Percentiles rank a stretch among this genome's conserved stretches.
Evolutionary conservation across 2,329 filamentous ascomycete genomes (phyloP).

Genomic region (Xylariaceae sp.): DNA sequence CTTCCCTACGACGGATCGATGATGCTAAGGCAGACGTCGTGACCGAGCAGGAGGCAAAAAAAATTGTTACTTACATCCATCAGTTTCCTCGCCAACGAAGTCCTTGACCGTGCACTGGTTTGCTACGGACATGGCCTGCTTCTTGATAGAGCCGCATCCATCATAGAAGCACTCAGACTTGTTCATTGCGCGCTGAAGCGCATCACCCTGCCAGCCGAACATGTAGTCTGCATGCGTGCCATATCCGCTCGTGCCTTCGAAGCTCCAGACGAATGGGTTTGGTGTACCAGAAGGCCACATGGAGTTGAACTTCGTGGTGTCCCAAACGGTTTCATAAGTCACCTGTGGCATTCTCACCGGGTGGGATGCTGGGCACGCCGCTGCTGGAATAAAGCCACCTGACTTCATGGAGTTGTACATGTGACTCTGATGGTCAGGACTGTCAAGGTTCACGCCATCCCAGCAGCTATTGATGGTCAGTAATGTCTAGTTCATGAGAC

Average conservation of each 20-base stretch:
- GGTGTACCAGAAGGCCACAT: slow-evolving; percentile 35
- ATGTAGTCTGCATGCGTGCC: slow-evolving; percentile 38
- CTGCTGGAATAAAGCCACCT: slow-evolving; percentile 20
- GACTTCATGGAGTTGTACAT: slow-evolving; percentile 29
- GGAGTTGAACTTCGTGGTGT: slow-evolving; percentile 40
- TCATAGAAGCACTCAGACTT: slow-evolving; percentile 42
- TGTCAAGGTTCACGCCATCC: slow-evolving; percentile 44
- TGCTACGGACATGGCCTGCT: slow-evolving; percentile 30
- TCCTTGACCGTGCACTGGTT: slow-evolving; percentile 33
- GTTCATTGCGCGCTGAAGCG: slow-evolving; percentile 35
- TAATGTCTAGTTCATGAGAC: background rate
- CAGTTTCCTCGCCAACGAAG: slow-evolving; percentile 29
- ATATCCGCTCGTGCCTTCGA: slow-evolving; percentile 33
- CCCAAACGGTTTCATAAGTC: slow-evolving; percentile 45
- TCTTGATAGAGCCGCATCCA: slow-evolving; percentile 33
- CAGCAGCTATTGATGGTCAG: slow-evolving; percentile 35
- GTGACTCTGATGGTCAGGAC: slow-evolving; percentile 22
- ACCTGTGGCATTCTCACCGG: slow-evolving; percentile 43
- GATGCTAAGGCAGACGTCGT: background rate
- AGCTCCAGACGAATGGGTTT: slow-evolving; percentile 34
- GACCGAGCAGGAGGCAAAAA: background rate
- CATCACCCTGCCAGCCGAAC: slow-evolving; percentile 35
- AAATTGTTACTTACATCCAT: slow-evolving; percentile 30
- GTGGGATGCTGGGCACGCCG: slow-evolving; percentile 33
- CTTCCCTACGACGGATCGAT: background rate